Evolutionary conservation across 1,139 yeast genomes (phyloP).

Genomic region (Candida tropicalis): DNA sequence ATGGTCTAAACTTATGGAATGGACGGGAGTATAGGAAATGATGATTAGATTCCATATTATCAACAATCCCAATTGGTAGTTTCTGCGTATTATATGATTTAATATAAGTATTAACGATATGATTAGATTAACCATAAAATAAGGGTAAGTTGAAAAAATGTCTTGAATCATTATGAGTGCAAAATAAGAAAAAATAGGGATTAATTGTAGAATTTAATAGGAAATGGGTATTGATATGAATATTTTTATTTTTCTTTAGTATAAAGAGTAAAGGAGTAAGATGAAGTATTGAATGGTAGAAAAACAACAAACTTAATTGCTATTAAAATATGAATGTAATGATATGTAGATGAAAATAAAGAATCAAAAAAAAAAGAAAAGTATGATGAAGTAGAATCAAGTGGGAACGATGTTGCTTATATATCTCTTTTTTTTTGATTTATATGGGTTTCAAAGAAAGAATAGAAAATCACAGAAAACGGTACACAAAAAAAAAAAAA

Average conservation of each 20-base stretch:
- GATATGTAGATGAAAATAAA: no score
- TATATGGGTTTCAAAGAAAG: no score
- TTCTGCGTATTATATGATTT: constrained; percentile 2
- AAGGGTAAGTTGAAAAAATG: constrained; percentile 9
- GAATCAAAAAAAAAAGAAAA: background rate
- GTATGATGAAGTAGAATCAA: background rate
- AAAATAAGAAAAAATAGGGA: background rate
- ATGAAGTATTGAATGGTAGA: background rate
- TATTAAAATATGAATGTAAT: no score
- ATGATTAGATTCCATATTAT: constrained; percentile 13
- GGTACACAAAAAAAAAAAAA: constrained; percentile 5
- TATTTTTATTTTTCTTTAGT: no score
- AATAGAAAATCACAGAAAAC: background rate
- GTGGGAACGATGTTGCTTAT: constrained; percentile 1
- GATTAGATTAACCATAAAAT: constrained; percentile 10
- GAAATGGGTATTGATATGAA: background rate
- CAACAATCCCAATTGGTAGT: constrained; percentile 7
- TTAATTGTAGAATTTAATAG: no score
- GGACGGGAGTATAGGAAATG: constrained; percentile 4
- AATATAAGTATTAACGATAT: constrained; percentile 9
- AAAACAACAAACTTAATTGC: constrained; percentile 3
- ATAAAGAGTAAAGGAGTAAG: background rate
- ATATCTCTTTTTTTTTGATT: background rate
- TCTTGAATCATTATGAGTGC: constrained; percentile 1
- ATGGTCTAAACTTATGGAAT: background rate